Base-by-base conservation (phyloP, 23 red algal genomes). In the Chondrus crispus region DNA sequence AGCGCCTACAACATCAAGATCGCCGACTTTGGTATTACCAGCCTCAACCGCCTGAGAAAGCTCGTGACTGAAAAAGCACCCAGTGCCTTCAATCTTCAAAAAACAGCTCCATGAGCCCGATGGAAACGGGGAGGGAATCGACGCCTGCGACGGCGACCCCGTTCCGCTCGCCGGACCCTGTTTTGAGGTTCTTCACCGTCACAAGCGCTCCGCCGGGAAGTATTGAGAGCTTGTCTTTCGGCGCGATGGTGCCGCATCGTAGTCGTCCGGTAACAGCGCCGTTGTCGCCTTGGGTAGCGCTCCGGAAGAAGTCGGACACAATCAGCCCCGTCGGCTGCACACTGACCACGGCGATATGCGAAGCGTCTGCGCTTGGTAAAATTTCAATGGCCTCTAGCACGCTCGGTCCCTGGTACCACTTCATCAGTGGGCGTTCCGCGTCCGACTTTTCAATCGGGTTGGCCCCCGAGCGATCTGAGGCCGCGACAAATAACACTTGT, bases 321-420 rank as follows among this genome's bases (percentile, higher is more conserved):
- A 88, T 70, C 8, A 87, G 63, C 29, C 91, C 71, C 3, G 91
- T 94, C 29, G 91, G 35, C 71, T 94, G 52, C 45, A 42, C 13
- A 54, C 74, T 87, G 80, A 54, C 51, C 33, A 49, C 81, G 22
- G 54, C 51, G 63, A 94, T 72, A 19, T 3, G 72, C 16, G 50
- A 50, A 14, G 26, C 49, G 43, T 47, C 51, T 4, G 70, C 26
- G 40, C 54, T 86, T 3, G 54, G 86, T 41, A 98, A 68, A 14
- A 47, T 48, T 35, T 98, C 96, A 8, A 98, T 49, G 48, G 88
- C 93, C 30, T 90, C 93, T 22, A 98, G 49, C 18, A 98, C 44
- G 12, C 52, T 63, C 28, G 87, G 87, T 48, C 96, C 96, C n/a
- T 85, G 81, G 83, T 98, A 98, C 96, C 96, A 98, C 48, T 85